Evolutionary conservation across 208 protist genomes (phyloP), one percentile per base, ranked within the genome.

Genomic region (Trypanosoma avium): DNA sequence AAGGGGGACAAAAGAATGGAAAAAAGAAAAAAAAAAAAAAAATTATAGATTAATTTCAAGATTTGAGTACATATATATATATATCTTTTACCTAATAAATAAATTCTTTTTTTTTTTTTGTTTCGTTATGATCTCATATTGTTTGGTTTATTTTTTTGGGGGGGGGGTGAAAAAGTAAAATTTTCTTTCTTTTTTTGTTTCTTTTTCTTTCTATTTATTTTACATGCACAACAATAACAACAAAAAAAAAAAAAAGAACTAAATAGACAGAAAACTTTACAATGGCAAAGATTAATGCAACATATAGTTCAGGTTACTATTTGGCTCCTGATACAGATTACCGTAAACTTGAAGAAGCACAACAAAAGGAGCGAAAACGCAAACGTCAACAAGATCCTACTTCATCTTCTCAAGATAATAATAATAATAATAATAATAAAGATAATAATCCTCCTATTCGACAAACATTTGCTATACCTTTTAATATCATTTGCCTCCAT

Each of bases 211-310:
- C 36, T 67, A 21, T 54, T 50, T n/a, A 3, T 54, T 40, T 62
- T 22, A 10, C 12, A 65, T 27, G 35, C 59, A 64, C 67, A 67
- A 70, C 8, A 70, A 60, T 53, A 70, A 60, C 67, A 64, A 63
- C 1, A 40, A 69, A 63, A 65, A 46, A 55, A 48, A 42, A 1
- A 60, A 69, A 61, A 42, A 9, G 17, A 42, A 42, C 3, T 1
- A 42, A 63, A 64, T 2, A 64, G 12, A 57, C 12, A 21, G 1
- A 61, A 15, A 59, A 19, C 8, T 56, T 21, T 3, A 47, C 15
- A 55, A 94, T 94, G 88, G 80, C 84, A 17, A 94, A 94, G 58
- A 94, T 94, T 47, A 94, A 94, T 52, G 82, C 88, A 21, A 94
- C 88, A 8, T 94, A 92, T 70, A 84, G 84, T 66, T 88, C 81